Conservation (phyloP, 108 stramenopile species). For the Pseudonitzschia multiseries region DNA sequence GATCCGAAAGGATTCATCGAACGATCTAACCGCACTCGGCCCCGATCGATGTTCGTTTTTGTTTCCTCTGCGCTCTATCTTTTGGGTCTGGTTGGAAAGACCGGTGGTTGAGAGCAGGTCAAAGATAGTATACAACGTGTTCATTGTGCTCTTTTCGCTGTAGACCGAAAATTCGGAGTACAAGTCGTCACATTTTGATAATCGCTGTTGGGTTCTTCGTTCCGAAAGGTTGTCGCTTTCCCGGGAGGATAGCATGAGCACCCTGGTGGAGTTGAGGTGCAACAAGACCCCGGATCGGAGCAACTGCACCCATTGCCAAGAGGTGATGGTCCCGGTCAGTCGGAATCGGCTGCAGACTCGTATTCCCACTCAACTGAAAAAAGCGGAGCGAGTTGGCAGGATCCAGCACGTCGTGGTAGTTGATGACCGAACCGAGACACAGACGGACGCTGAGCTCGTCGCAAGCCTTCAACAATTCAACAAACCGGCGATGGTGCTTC, state of each 20-base stretch:
- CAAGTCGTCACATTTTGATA: slow-evolving; percentile 23
- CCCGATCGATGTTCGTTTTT: background rate
- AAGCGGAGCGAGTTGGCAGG: slow-evolving; percentile 9
- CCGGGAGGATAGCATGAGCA: slow-evolving; percentile 8
- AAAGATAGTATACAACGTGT: slow-evolving; percentile 18
- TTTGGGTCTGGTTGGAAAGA: background rate
- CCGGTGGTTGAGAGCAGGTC: background rate
- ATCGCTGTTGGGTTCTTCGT: slow-evolving; percentile 4
- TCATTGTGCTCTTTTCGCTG: slow-evolving; percentile 17
- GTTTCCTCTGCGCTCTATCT: background rate
- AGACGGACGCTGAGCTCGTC: slow-evolving; percentile 20
- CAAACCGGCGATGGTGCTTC: background rate
- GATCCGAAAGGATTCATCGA: slow-evolving; percentile 19
- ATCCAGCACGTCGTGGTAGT: slow-evolving; percentile 27
- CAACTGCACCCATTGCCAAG: slow-evolving; percentile 29
- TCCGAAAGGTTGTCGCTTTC: slow-evolving; percentile 5
- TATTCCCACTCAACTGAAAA: slow-evolving; percentile 11
- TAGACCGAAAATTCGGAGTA: slow-evolving; percentile 36
- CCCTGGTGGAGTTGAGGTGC: slow-evolving; percentile 14
- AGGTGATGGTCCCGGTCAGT: slow-evolving; percentile 10
- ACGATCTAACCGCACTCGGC: background rate
- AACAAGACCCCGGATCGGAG: slow-evolving; percentile 17
- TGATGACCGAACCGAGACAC: slow-evolving; percentile 27
- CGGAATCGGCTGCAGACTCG: slow-evolving; percentile 25
- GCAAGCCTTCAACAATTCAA: slow-evolving; percentile 11